A percentile compares a stretch with the other conserved stretches of the same genome.
These are phyloP conservation scores for Podila epigama DNA, from an alignment of 192 early-diverging fungal species.

Conservation along the genomic window DNA sequence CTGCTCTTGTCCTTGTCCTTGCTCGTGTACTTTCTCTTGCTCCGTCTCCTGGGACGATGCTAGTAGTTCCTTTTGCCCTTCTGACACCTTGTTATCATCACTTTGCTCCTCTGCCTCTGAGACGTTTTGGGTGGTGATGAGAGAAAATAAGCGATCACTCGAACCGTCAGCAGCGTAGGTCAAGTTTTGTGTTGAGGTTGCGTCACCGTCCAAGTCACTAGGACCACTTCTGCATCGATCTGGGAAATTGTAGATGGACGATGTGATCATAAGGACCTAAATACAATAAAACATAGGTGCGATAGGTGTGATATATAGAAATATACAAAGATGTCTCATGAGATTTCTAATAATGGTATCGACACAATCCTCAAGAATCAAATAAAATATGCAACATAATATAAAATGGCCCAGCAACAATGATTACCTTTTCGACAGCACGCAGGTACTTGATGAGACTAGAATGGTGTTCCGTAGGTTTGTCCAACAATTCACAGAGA, in stretches of 20 bases:
- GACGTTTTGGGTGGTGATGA: too few relatives aligned
- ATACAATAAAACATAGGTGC: not conserved
- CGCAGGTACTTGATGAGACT: constrained; percentile 51
- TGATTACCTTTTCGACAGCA: constrained; percentile 52
- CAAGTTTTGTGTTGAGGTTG: not conserved
- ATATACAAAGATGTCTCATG: not conserved
- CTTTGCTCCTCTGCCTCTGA: too few relatives aligned
- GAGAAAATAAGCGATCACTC: too few relatives aligned
- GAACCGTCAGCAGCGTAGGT: constrained; percentile 8
- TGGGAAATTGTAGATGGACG: constrained; percentile 40
- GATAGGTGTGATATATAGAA: too few relatives aligned
- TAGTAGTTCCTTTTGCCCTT: not conserved
- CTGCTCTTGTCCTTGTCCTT: too few relatives aligned
- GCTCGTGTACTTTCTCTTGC: not conserved
- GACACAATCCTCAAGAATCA: not conserved
- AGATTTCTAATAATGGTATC: not conserved
- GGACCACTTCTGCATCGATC: constrained; percentile 35
- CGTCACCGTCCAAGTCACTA: constrained; percentile 28
- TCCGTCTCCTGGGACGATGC: not conserved
- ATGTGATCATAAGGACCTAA: constrained; percentile 47
- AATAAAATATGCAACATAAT: too few relatives aligned
- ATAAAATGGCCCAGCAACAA: too few relatives aligned
- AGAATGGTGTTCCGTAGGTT: constrained; percentile 47
- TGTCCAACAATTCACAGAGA: constrained; percentile 45
- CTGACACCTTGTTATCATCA: too few relatives aligned